Conservation (phyloP, 169 alveolate species). For the Cryptosporidium ubiquitum region DNA sequence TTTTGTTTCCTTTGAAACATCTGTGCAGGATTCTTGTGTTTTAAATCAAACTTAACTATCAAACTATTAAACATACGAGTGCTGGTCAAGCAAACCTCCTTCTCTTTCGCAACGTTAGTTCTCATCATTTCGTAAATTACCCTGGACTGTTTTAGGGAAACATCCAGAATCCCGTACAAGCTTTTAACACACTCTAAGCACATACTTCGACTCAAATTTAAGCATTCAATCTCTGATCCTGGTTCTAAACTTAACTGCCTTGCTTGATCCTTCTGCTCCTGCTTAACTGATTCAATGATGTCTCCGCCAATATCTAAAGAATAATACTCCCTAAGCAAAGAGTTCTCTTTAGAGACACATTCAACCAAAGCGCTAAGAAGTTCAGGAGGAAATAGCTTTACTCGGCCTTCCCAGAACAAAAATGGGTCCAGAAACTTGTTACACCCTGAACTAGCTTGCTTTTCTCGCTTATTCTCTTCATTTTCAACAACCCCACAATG, state of each 20-base stretch:
- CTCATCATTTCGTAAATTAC: constrained; percentile 39
- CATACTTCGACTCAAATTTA: constrained; percentile 6
- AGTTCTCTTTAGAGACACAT: constrained; percentile 32
- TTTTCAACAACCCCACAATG: background rate
- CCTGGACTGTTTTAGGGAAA: constrained; percentile 36
- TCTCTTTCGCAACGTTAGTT: constrained; percentile 20
- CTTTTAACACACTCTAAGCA: constrained; percentile 32
- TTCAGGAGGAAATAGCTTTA: constrained; percentile 68
- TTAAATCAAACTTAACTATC: constrained; percentile 37
- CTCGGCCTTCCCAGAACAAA: constrained; percentile 57
- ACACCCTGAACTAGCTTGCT: background rate
- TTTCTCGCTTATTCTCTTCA: background rate
- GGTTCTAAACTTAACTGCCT: background rate
- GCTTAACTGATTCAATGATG: background rate
- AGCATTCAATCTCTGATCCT: background rate
- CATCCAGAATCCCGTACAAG: constrained; percentile 13
- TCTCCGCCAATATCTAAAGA: background rate
- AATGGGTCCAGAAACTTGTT: constrained; percentile 42
- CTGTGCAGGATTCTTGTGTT: constrained; percentile 10
- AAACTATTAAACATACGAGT: constrained; percentile 49
- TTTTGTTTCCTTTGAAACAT: background rate
- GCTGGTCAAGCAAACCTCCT: constrained; percentile 53
- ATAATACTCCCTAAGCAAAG: constrained; percentile 11
- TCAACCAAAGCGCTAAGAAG: constrained; percentile 15
- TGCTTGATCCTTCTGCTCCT: background rate